Evolutionary conservation across 164 flowering plant genomes (phyloP).

Genomic region (Macadamia tetraphylla): DNA sequence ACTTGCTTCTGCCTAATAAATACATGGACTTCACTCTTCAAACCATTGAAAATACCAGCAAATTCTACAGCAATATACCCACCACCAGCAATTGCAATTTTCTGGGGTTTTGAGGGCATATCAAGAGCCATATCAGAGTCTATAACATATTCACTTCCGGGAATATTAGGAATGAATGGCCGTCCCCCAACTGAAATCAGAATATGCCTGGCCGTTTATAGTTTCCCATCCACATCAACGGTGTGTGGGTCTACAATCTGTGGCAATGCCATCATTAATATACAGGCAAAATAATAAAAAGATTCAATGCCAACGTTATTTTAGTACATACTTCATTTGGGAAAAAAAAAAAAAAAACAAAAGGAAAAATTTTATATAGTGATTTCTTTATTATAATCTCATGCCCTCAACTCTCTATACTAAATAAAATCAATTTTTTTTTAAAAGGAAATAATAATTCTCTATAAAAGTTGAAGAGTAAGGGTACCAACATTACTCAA

Average conservation of each 20-base stretch:
- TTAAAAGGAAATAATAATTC: too few relatives aligned
- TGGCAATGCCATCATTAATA: conserved; percentile 7
- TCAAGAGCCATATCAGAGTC: conserved; percentile 98
- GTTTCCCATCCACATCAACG: conserved; percentile 86
- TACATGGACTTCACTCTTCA: conserved; percentile 86
- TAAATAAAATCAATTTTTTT: too few relatives aligned
- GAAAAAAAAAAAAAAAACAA: background rate
- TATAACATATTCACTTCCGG: conserved; percentile 87
- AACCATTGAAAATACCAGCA: conserved; percentile 97
- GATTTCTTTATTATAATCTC: too few relatives aligned
- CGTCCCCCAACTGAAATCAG: conserved; percentile 92
- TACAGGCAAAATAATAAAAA: background rate
- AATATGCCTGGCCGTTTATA: conserved; percentile 76
- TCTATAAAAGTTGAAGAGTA: too few relatives aligned
- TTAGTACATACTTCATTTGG: background rate
- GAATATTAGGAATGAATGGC: conserved; percentile 87
- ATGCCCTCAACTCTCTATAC: too few relatives aligned
- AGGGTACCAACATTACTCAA: too few relatives aligned
- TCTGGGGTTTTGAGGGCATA: conserved; percentile 77
- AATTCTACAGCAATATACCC: conserved; percentile 96
- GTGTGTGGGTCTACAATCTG: conserved; percentile 93
- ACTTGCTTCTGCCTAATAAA: conserved; percentile 88
- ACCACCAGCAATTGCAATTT: conserved; percentile 94
- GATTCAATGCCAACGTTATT: background rate
- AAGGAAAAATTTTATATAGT: too few relatives aligned